These are phyloP conservation scores for Colletotrichum melonis DNA, from an alignment of 2,329 filamentous ascomycete genomes.

Conservation along the genomic window DNA sequence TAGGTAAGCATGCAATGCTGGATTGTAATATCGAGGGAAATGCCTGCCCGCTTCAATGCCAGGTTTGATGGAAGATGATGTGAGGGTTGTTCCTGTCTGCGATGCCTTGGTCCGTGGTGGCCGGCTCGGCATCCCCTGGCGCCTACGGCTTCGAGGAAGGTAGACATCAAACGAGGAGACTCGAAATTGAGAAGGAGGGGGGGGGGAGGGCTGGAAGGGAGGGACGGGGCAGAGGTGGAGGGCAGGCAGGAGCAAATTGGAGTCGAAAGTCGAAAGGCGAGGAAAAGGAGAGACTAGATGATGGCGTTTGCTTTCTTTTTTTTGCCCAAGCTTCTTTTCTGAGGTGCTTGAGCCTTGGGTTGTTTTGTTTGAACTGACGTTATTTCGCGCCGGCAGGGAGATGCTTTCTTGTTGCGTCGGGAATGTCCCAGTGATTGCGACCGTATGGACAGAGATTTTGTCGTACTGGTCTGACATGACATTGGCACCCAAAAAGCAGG, in stretches of 20 bases:
- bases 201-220: conserved; percentile 2
- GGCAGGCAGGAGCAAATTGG: neutral
- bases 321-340: conserved; percentile 9
- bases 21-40: neutral
- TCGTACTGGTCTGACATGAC: conserved; percentile 1
- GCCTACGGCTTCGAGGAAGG: neutral
- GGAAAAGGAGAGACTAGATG: neutral
- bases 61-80: conserved; percentile 7
- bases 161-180: neutral
- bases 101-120: neutral
- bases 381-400: conserved; percentile 23
- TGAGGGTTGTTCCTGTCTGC: conserved; percentile 2
- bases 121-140: conserved; percentile 3
- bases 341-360: neutral
- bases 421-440: conserved; percentile 12
- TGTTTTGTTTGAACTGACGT: conserved; percentile 5
- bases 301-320: conserved; percentile 25
- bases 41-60: neutral
- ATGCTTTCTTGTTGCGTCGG: conserved; percentile 29
- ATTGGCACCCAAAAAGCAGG: neutral
- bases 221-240: neutral
- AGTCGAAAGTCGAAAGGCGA: neutral
- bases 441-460: conserved; percentile 13
- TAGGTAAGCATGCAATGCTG: conserved; percentile 9
- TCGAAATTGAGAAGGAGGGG: neutral